Evolutionary conservation across 805 yeast species (phyloP), one percentile per base, ranked within the genome.

Genomic region (Kazachstania kunashirensis): DNA sequence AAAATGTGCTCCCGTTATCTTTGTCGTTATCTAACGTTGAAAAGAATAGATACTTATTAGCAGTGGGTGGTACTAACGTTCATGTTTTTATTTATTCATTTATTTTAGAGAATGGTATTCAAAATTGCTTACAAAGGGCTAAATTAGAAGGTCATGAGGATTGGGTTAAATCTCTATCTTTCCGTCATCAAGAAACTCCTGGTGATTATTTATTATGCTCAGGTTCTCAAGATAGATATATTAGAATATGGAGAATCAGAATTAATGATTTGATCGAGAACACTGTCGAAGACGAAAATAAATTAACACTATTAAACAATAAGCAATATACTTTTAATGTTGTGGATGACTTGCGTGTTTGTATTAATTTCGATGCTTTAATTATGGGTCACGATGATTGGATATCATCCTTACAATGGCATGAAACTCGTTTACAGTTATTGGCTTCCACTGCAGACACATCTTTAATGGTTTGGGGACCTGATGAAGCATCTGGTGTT

Each of bases 351-450:
- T 48, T 67, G 2, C 56, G 63, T 34, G 73, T 73, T 40, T 74
- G 80, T 4, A 69, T 86, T 35, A 75, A 75, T 45, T 85, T 88
- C 52, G 99, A 94, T 52, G 96, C 98, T 0, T 71, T 92, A 41
- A 75, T 92, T 18, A 79, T 92, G 81, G 99, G 98, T 6, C 98
- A 92, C 59, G 99, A 92, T 55, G 99, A 92, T 57, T 92, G 98
- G 98, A 79, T 94, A 18, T 75, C 89, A 2, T 76, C 84, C 8
- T 65, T 92, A 32, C 65, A 70, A 38, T 92, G 98, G 97, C 84
- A 80, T 52, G 57, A 57, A 23, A 55, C 63, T 6, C 68, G 72
- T 36, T 51, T 75, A 24, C 73, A 72, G 44, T 64, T 92, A 23
- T 59, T 92, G 27, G 84, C 96, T 0, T 77, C 95, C 1, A 83